Evolutionary conservation across 176 grass and related monocot genomes (phyloP), one percentile per base, ranked within the genome.

Genomic region (Thinopyrum elongatum): DNA sequence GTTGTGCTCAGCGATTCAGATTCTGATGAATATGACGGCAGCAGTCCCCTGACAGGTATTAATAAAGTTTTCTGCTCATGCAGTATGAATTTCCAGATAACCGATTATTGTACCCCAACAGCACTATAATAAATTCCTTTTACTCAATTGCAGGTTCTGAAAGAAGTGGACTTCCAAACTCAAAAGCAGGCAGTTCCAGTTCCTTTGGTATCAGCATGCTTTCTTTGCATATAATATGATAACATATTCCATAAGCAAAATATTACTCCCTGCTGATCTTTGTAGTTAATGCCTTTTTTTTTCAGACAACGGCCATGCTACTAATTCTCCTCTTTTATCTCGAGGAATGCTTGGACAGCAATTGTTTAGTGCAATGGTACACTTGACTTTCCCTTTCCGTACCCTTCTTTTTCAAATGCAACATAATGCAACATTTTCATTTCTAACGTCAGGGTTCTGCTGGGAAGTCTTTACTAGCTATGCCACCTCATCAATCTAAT

Each of bases 401-500:
- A 51, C 28, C 14, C 3, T 81, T 41, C 25, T 47, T 70, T 82
- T 82, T 70, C 12, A 53, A 82, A 10, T 69, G 29, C 12, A 80
- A 31, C 27, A 51, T 65, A 81, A 6, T 22, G 25, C 5, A 47
- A n/a, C 65, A 74, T 41, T 44, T 39, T 78, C n/a, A 26, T 79
- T 77, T 91, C 36, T 72, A n/a, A 57, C 8, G 58, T 22, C 76
- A 95, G 91, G 87, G 79, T 91, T 62, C 31, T 79, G 38, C 71
- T 85, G 39, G 66, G 9, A 65, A 35, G 5, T 79, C 83, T 82
- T 23, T 67, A 81, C 84, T 98, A 95, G 89, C 95, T 34, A 92
- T 94, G 91, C 95, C 95, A 82, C 93, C 95, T 71, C 78, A 55
- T 68, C 84, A 46, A 87, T 74, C 49, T 33, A 88, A 84, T 77